Conservation (phyloP, 2,329 filamentous ascomycete species). For the Leptoxyphium fumago region DNA sequence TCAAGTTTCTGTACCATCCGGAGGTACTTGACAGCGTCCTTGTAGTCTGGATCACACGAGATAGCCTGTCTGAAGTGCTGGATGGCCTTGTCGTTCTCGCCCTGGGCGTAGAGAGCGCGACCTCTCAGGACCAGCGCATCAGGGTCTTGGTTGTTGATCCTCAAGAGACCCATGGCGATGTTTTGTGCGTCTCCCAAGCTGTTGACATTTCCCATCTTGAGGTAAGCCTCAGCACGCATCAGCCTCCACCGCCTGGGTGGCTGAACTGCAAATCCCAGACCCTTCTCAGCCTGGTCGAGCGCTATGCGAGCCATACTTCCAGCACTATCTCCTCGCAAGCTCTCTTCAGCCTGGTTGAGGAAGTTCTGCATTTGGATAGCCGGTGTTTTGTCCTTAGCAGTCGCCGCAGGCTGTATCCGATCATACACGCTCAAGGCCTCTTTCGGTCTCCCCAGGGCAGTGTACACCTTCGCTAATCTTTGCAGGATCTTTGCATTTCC, state of each 20-base stretch:
- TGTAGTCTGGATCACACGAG: slow-evolving; percentile 81
- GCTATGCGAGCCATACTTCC: slow-evolving; percentile 88
- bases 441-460: slow-evolving; percentile 67
- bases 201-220: slow-evolving; percentile 85
- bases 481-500: slow-evolving; percentile 78
- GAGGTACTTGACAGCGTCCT: slow-evolving; percentile 74
- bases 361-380: slow-evolving; percentile 76
- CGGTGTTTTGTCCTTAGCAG: slow-evolving; percentile 71
- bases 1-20: slow-evolving; percentile 84
- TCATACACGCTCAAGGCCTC: slow-evolving; percentile 74
- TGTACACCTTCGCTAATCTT: slow-evolving; percentile 79
- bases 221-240: slow-evolving; percentile 77
- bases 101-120: slow-evolving; percentile 73
- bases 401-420: slow-evolving; percentile 64
- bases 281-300: slow-evolving; percentile 75
- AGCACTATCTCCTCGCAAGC: slow-evolving; percentile 56
- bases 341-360: slow-evolving; percentile 64
- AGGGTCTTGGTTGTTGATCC: slow-evolving; percentile 78
- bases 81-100: slow-evolving; percentile 88
- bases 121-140: slow-evolving; percentile 86
- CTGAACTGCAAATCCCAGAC: slow-evolving; percentile 57
- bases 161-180: slow-evolving; percentile 73
- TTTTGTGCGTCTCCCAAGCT: slow-evolving; percentile 83
- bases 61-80: slow-evolving; percentile 84
- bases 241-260: slow-evolving; percentile 88